Evolutionary conservation across 1,284 basidiomycete species (phyloP).

Genomic region (Lentinus polychrous): DNA sequence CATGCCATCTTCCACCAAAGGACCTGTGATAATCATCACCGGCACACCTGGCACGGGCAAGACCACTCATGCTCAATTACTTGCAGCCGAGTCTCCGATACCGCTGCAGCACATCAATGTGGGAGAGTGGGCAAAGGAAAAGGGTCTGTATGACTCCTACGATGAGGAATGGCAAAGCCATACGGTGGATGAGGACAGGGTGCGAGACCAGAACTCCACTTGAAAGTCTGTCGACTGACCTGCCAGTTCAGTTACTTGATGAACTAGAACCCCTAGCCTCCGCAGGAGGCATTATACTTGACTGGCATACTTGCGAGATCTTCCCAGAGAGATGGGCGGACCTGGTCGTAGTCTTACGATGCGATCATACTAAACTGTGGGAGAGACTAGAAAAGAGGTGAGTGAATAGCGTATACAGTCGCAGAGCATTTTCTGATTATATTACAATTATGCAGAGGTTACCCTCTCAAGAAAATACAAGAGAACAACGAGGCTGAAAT

Average conservation of each 20-base stretch:
- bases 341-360: conserved; percentile 91
- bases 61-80: conserved; percentile 82
- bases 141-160: conserved; percentile 77
- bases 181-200: conserved; percentile 94
- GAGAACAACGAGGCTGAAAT: conserved; percentile 99
- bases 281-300: conserved; percentile 80
- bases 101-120: conserved; percentile 84
- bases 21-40: conserved; percentile 90
- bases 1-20: conserved; percentile 19
- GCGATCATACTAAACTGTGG: conserved; percentile 89
- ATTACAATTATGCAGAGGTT: conserved; percentile 49
- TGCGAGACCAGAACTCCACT: conserved; percentile 23
- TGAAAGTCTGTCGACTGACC: conserved; percentile 8
- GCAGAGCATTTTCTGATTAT: neutral
- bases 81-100: conserved; percentile 60
- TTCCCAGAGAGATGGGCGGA: conserved; percentile 98
- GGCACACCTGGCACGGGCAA: conserved; percentile 88
- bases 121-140: conserved; percentile 83
- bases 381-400: conserved; percentile 89
- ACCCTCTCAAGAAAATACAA: conserved; percentile 89
- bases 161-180: conserved; percentile 95
- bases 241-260: conserved; percentile 63
- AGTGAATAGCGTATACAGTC: conserved; percentile 4
- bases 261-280: conserved; percentile 72
- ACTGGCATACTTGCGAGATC: conserved; percentile 95